Percentiles rank a stretch among this genome's conserved stretches.
phyloP scores from a whole-genome alignment of 805 yeast genomes.

The Maudiozyma bulderi region DNA sequence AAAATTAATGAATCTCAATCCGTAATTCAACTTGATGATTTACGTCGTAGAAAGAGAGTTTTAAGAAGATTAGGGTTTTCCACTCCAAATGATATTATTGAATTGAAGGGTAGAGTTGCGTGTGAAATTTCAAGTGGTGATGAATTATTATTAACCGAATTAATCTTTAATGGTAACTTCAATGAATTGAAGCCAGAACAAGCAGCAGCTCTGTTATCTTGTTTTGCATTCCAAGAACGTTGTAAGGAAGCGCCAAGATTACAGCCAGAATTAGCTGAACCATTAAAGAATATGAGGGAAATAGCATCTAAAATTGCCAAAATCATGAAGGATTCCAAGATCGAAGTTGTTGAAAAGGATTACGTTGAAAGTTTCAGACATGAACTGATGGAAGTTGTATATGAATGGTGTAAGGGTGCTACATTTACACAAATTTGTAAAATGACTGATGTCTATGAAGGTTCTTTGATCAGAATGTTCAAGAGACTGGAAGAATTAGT shows the following conservation, averaged over 20 bases:
- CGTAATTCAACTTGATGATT: conserved; percentile 86
- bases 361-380: conserved; percentile 87
- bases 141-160: conserved; percentile 76
- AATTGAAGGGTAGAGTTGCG: conserved; percentile 93
- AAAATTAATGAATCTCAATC: conserved; percentile 79
- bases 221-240: conserved; percentile 95
- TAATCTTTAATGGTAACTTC: conserved; percentile 92
- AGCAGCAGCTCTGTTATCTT: conserved; percentile 83
- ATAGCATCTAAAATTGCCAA: conserved; percentile 89
- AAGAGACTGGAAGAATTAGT: conserved; percentile 88
- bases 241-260: conserved; percentile 81
- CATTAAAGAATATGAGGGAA: conserved; percentile 76
- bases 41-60: conserved; percentile 87
- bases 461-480: conserved; percentile 89
- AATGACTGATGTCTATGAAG: conserved; percentile 98
- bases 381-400: conserved; percentile 94
- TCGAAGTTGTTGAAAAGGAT: conserved; percentile 84
- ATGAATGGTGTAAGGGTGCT: conserved; percentile 94
- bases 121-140: conserved; percentile 90
- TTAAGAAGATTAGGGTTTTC: conserved; percentile 86
- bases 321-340: conserved; percentile 77
- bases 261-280: conserved; percentile 86
- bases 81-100: conserved; percentile 79
- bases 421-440: conserved; percentile 93
- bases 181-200: conserved; percentile 81